Conservation (phyloP, 1,139 yeast species). For the Lodderomyces metapsilosis region DNA sequence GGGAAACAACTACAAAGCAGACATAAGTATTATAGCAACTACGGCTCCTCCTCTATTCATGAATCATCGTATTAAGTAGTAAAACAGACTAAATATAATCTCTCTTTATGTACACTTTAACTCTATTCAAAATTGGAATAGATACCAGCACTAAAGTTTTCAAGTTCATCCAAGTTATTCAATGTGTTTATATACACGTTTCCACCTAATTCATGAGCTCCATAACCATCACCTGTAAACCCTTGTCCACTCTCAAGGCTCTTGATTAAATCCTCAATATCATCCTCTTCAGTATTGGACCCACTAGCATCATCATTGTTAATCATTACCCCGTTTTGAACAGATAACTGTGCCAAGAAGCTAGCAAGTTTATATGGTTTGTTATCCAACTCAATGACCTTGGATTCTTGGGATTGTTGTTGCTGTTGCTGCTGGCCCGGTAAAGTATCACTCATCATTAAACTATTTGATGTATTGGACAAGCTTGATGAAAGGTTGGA, state of each 20-base stretch:
- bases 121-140: constrained; percentile 72
- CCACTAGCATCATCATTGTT: constrained; percentile 23
- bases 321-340: constrained; percentile 60
- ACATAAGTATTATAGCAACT: too few relatives aligned
- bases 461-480: constrained; percentile 13
- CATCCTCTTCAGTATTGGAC: constrained; percentile 21
- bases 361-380: constrained; percentile 60
- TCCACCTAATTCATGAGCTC: constrained; percentile 38
- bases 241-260: constrained; percentile 11
- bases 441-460: constrained; percentile 12
- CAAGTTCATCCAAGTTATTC: constrained; percentile 64
- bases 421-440: constrained; percentile 6
- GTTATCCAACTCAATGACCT: constrained; percentile 21
- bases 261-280: constrained; percentile 17
- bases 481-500: constrained; percentile 26
- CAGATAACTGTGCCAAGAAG: constrained; percentile 63
- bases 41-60: too few relatives aligned
- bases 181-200: constrained; percentile 43
- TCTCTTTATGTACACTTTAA: too few relatives aligned
- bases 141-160: constrained; percentile 86
- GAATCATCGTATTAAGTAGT: too few relatives aligned
- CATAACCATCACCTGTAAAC: constrained; percentile 22
- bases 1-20: too few relatives aligned
- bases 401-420: constrained; percentile 9
- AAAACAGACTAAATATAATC: too few relatives aligned